Base-by-base conservation (phyloP, 345 rosid genomes). In the Gossypium bickii region DNA sequence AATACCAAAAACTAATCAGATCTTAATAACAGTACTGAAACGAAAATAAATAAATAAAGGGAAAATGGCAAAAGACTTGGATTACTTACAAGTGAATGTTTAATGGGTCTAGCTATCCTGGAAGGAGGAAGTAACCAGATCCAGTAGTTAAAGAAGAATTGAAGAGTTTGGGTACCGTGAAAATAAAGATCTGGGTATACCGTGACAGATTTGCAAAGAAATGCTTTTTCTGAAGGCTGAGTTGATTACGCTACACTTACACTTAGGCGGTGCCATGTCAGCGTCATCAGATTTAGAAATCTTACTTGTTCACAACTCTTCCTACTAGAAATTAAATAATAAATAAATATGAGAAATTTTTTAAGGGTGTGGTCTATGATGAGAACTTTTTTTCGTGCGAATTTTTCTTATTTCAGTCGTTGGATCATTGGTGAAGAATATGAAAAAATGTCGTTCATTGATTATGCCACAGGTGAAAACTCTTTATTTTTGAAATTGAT, bases 51-150 rank as follows among this genome's bases (percentile, higher is more conserved):
- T 3, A 18, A 67, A 49, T 13, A 10, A 20, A n/a, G 1, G 20
- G 16, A 17, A 24, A 15, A 43, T 2, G 24, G 38, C 22, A 45
- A 12, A 17, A 59, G 44, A 24, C 22, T 49, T 73, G 67, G 12
- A 12, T 59, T 17, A 67, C 66, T 72, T 56, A 77, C 76, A 80
- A 62, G 76, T 60, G 85, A 76, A 79, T 82, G 87, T 57, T 81
- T 82, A 87, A 88, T 38, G 55, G 51, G 2, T 59, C 24, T 27
- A 24, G 49, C 22, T 69, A 43, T 43, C 38, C 49, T 17, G 25
- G 45, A 34, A 70, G 48, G 9, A 17, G 16, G 59, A 53, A 55
- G 20, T 12, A 70, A 63, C 57, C 72, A 55, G 76, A 78, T 70
- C 81, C 72, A 34, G 48, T 62, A 67, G 7, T 18, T 15, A 24